Evolutionary conservation across 2,329 filamentous ascomycete species (phyloP), one percentile per base, ranked within the genome.

Genomic region (Onygenales sp.): DNA sequence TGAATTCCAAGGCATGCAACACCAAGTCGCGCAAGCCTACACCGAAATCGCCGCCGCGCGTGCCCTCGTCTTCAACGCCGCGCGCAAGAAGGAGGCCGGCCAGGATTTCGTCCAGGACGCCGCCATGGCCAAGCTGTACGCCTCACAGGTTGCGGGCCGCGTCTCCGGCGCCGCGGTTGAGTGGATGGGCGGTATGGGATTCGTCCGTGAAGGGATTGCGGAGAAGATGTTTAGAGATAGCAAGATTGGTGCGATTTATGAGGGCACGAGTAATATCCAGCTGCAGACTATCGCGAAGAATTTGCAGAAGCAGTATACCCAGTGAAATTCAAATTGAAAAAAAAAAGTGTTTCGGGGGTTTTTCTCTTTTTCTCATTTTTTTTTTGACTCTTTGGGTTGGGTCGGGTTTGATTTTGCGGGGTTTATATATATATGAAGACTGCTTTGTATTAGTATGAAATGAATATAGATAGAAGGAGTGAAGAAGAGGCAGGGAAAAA

Each of bases 131-230:
- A 98, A 98, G 78, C 79, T 98, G 53, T 95, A 87, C 69, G 84
- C 93, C 2, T 93, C 88, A 4, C 93, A 98, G 74, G 89, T 98
- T 35, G 93, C 93, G 0, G 87, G 88, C 17, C 84, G 83, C 52
- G 92, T 98, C 17, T 87, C 86, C 53, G 84, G 91, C 6, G 80
- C 87, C 48, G 93, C 92, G 0, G 83, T 98, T 32, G 93, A 98
- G 75, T 98, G 93, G 93, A 97, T 97, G 92, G 93, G 93, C 47
- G 93, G 93, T 43, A 97, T 98, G 93, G 93, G 93, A 45, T 98
- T 98, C 64, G 93, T 98, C 13, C 79, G 93, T 44, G 93, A 98
- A 71, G 93, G 93, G 0, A 83, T 95, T 55, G 93, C 93, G 0
- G 93, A 98, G 82, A 98, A 98, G 82, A 96, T 86, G 76, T 98